Evolutionary conservation across 2,329 filamentous ascomycete genomes (phyloP).

Genomic region (Xenoacremonium recifei): DNA sequence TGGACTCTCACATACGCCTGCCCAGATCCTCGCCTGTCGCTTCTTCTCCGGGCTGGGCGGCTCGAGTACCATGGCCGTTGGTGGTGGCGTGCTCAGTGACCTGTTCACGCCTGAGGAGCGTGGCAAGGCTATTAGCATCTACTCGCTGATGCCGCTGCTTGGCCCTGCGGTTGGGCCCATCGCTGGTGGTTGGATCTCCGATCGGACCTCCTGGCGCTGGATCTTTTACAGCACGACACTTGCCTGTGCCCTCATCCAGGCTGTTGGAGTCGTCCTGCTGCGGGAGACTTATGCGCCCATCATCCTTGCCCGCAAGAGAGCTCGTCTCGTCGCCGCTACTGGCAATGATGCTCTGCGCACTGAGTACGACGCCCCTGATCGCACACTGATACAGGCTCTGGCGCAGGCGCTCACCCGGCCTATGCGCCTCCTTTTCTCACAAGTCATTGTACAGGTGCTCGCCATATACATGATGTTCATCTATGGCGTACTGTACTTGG

Average conservation of each 20-base stretch:
- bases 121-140: constrained; percentile 30
- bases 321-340: constrained; percentile 25
- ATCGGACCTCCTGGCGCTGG: constrained; percentile 47
- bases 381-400: constrained; percentile 22
- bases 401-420: constrained; percentile 41
- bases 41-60: constrained; percentile 48
- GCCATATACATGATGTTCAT: constrained; percentile 48
- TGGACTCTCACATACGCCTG: constrained; percentile 44
- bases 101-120: constrained; percentile 43
- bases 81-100: constrained; percentile 47
- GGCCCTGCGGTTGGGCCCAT: constrained; percentile 43
- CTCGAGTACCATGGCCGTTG: constrained; percentile 46
- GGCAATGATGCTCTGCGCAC: constrained; percentile 28
- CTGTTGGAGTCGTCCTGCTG: constrained; percentile 36
- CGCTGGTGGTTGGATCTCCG: too few relatives aligned
- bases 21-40: constrained; percentile 48
- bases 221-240: constrained; percentile 42
- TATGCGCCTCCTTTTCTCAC: constrained; percentile 46
- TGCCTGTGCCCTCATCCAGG: constrained; percentile 32
- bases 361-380: constrained; percentile 26
- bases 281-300: constrained; percentile 38
- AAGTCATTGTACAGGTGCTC: constrained; percentile 50
- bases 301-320: constrained; percentile 27
- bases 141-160: constrained; percentile 41
- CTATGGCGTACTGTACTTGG: constrained; percentile 55